A percentile compares a stretch with the other conserved stretches of the same genome.
phyloP scores from a whole-genome alignment of 2,329 filamentous ascomycete species.

The Fusarium chlamydosporum region DNA sequence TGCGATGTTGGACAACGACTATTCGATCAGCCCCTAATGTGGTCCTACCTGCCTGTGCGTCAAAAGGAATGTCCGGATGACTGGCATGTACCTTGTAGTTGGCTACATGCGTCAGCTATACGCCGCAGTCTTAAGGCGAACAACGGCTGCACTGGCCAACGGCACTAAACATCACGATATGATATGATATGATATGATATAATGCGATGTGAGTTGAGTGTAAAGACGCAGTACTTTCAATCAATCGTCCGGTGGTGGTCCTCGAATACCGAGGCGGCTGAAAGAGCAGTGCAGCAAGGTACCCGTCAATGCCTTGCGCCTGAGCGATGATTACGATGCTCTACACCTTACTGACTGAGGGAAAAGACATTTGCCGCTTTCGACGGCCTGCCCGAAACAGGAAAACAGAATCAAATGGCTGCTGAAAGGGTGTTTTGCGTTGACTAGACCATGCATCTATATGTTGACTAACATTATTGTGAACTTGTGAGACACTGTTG shows the following conservation, averaged over 20 bases:
- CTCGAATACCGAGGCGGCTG: not conserved
- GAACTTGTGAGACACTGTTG: not conserved
- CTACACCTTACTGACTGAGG: not conserved
- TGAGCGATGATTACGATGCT: not conserved
- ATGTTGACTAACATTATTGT: constrained; percentile 3
- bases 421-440: not conserved
- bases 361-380: constrained; percentile 23
- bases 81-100: constrained; percentile 24
- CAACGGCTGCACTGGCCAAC: constrained; percentile 4
- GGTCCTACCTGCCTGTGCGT: constrained; percentile 26
- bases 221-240: not conserved
- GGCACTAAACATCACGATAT: constrained; percentile 8
- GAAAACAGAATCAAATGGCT: not conserved
- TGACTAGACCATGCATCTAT: constrained; percentile 11
- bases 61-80: constrained; percentile 39
- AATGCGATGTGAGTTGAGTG: not conserved
- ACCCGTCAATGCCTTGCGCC: not conserved
- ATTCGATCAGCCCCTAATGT: constrained; percentile 8
- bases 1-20: not conserved
- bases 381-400: constrained; percentile 15
- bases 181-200: not conserved
- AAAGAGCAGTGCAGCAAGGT: constrained; percentile 9
- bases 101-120: not conserved
- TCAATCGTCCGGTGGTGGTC: not conserved
- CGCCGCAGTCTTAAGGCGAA: constrained; percentile 16